These are phyloP conservation scores for Colletotrichum melonis DNA, from an alignment of 2,329 filamentous ascomycete genomes.

Conservation along the genomic window DNA sequence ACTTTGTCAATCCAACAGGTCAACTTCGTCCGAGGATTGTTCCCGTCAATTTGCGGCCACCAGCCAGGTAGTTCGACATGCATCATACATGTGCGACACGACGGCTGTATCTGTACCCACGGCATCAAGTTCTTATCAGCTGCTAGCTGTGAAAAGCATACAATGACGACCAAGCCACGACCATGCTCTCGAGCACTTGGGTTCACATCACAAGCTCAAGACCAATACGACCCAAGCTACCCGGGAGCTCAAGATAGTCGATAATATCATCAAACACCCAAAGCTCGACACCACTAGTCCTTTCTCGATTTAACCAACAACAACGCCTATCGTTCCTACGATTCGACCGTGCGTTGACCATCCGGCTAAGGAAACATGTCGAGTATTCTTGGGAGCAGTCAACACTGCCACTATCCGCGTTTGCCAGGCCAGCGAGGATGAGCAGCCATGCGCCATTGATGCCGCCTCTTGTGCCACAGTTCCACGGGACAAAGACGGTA, in stretches of 20 bases:
- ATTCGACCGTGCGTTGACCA: not conserved
- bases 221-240: not conserved
- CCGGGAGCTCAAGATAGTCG: not conserved
- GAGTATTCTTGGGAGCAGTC: not conserved
- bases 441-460: conserved; percentile 23
- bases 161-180: not conserved
- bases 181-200: not conserved
- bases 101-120: conserved; percentile 12
- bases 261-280: not conserved
- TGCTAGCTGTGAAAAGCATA: not conserved
- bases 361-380: not conserved
- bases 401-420: conserved; percentile 8
- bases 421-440: conserved; percentile 10
- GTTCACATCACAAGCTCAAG: not conserved
- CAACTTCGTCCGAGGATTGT: not conserved
- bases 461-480: conserved; percentile 16
- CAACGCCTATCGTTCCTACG: not conserved
- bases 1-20: not conserved
- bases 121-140: not conserved
- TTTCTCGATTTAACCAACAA: not conserved
- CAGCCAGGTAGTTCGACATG: conserved; percentile 1
- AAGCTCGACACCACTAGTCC: not conserved
- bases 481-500: conserved; percentile 25
- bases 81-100: not conserved
- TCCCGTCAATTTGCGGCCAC: not conserved